These are phyloP conservation scores for Barbatosphaeria neglecta DNA, from an alignment of 495 filamentous ascomycete genomes.

Conservation along the genomic window DNA sequence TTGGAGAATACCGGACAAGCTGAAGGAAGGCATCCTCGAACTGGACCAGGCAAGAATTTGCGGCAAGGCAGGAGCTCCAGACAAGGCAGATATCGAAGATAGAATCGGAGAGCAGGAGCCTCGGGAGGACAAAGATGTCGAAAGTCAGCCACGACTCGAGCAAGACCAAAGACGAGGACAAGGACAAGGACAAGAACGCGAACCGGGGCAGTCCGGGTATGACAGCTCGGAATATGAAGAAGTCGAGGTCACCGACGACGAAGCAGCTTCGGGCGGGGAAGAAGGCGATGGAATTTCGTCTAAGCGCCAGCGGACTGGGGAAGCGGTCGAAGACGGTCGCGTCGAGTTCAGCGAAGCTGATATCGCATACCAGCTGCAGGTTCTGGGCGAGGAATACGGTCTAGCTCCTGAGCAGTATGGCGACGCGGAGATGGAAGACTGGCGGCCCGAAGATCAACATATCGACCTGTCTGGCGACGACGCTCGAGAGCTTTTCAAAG, in stretches of 20 bases:
- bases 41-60: constrained; percentile 48
- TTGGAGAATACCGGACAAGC: constrained; percentile 80
- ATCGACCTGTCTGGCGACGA: constrained; percentile 56
- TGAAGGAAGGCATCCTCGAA: constrained; percentile 69
- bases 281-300: constrained; percentile 36
- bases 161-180: neutral
- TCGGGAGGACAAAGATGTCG: neutral
- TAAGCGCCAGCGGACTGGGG: constrained; percentile 59
- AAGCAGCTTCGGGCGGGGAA: constrained; percentile 31
- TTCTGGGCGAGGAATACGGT: constrained; percentile 73
- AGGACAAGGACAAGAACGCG: too few species aligned
- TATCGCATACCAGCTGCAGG: constrained; percentile 80
- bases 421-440: constrained; percentile 51
- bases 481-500: constrained; percentile 63
- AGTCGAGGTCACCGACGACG: constrained; percentile 72
- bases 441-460: constrained; percentile 61
- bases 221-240: constrained; percentile 67
- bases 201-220: constrained; percentile 16
- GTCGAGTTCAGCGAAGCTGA: constrained; percentile 93
- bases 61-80: constrained; percentile 28
- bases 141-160: constrained; percentile 1
- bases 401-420: constrained; percentile 45
- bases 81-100: constrained; percentile 3
- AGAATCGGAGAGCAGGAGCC: neutral
- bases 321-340: constrained; percentile 30